Conservation (phyloP, 75 land plant species). For the Picea sitchensis region DNA sequence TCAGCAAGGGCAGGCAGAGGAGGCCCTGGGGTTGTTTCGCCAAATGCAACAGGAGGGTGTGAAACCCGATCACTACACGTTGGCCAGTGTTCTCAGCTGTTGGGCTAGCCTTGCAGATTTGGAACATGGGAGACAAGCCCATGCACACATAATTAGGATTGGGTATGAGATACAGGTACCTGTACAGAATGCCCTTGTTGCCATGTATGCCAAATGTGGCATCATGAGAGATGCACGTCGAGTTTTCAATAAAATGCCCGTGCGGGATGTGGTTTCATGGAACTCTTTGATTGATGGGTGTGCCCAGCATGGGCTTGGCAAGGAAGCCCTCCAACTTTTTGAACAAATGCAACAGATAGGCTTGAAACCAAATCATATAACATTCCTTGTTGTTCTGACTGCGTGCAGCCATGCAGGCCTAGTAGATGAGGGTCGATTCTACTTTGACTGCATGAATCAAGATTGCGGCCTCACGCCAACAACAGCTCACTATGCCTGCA, state of each 20-base stretch:
- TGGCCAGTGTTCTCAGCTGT: too few relatives aligned
- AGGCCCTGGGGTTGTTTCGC: constrained; percentile 43
- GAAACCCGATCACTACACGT: not conserved
- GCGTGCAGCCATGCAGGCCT: constrained; percentile 15
- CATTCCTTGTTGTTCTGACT: not conserved
- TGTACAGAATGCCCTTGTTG: constrained; percentile 3
- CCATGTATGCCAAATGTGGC: not conserved
- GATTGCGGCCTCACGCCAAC: too few relatives aligned
- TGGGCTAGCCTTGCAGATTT: too few relatives aligned
- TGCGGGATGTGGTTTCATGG: constrained; percentile 9
- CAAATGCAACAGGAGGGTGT: constrained; percentile 33
- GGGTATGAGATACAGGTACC: not conserved
- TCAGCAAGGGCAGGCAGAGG: constrained; percentile 22
- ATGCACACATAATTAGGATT: too few relatives aligned
- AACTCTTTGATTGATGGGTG: constrained; percentile 12
- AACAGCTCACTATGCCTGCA: too few relatives aligned
- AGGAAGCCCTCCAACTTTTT: constrained; percentile 8
- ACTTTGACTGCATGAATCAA: too few relatives aligned
- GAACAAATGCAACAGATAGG: not conserved
- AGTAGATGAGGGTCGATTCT: not conserved
- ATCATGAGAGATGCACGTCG: not conserved
- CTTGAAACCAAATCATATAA: not conserved
- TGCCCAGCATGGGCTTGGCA: constrained; percentile 9
- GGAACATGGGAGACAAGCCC: too few relatives aligned
- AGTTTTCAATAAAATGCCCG: constrained; percentile 1